Conservation (phyloP, 2,329 filamentous ascomycete species). For the Hortaea sp. region DNA sequence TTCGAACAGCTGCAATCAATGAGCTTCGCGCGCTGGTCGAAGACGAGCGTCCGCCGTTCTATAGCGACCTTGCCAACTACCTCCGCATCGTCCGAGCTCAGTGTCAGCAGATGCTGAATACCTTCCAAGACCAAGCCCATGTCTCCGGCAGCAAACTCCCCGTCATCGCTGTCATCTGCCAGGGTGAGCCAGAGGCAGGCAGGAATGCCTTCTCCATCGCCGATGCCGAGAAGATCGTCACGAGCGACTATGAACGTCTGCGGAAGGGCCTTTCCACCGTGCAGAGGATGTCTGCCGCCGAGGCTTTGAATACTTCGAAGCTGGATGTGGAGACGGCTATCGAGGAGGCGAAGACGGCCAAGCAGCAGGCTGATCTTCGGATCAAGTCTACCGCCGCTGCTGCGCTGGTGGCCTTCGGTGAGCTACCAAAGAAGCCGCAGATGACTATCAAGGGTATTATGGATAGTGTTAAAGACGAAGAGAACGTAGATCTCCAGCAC, state of each 20-base stretch:
- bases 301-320: slow-evolving; percentile 69
- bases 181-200: slow-evolving; percentile 84
- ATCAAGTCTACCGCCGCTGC: slow-evolving; percentile 80
- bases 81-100: slow-evolving; percentile 83
- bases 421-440: slow-evolving; percentile 86
- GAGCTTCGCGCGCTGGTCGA: slow-evolving; percentile 69
- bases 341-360: slow-evolving; percentile 66
- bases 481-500: slow-evolving; percentile 77
- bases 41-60: slow-evolving; percentile 67
- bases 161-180: slow-evolving; percentile 76
- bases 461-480: slow-evolving; percentile 95
- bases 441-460: slow-evolving; percentile 92
- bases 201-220: slow-evolving; percentile 82
- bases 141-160: slow-evolving; percentile 67
- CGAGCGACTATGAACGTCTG: slow-evolving; percentile 74
- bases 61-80: slow-evolving; percentile 82
- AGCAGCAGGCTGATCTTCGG: slow-evolving; percentile 72
- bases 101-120: slow-evolving; percentile 78
- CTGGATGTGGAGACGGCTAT: slow-evolving; percentile 62
- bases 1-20: slow-evolving; percentile 51
- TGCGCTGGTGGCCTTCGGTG: slow-evolving; percentile 75
- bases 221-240: slow-evolving; percentile 80
- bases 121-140: slow-evolving; percentile 86
- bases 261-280: slow-evolving; percentile 83
- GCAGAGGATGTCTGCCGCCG: slow-evolving; percentile 72